These are phyloP conservation scores for Polytolypa hystricis DNA, from an alignment of 2,329 filamentous ascomycete species.

Conservation along the genomic window DNA sequence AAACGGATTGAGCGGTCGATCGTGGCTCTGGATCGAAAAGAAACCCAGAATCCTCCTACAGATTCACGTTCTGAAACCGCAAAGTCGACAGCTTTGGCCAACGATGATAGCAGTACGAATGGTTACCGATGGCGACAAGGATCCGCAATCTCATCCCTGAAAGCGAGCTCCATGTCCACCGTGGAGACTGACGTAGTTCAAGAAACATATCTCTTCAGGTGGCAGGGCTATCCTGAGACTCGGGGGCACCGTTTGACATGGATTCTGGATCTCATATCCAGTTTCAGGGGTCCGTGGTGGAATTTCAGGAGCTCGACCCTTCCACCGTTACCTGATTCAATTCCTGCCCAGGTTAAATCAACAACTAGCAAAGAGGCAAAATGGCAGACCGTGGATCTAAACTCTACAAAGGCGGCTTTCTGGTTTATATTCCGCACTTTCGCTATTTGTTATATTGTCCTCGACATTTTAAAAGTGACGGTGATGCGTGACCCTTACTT, in stretches of 20 bases:
- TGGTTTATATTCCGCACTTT: conserved; percentile 36
- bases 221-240: conserved; percentile 43
- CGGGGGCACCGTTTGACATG: conserved; percentile 47
- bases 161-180: not conserved
- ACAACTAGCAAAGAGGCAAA: conserved; percentile 7
- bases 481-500: conserved; percentile 75
- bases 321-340: conserved; percentile 21
- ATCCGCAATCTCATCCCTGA: not conserved
- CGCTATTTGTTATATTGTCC: conserved; percentile 49
- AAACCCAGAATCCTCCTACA: not conserved
- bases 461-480: conserved; percentile 59
- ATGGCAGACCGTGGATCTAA: conserved; percentile 17
- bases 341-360: conserved; percentile 16
- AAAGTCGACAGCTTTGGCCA: not conserved
- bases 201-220: conserved; percentile 30
- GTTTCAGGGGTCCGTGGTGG: conserved; percentile 51
- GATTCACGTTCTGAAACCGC: not conserved
- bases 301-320: conserved; percentile 44
- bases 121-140: not conserved
- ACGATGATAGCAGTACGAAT: not conserved
- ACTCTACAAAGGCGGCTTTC: conserved; percentile 37
- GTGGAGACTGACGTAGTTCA: not conserved
- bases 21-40: conserved; percentile 8
- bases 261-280: conserved; percentile 45
- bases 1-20: conserved; percentile 40